These are phyloP conservation scores for Ogataea nonfermentans DNA, from an alignment of 805 yeast species.

Conservation along the genomic window DNA sequence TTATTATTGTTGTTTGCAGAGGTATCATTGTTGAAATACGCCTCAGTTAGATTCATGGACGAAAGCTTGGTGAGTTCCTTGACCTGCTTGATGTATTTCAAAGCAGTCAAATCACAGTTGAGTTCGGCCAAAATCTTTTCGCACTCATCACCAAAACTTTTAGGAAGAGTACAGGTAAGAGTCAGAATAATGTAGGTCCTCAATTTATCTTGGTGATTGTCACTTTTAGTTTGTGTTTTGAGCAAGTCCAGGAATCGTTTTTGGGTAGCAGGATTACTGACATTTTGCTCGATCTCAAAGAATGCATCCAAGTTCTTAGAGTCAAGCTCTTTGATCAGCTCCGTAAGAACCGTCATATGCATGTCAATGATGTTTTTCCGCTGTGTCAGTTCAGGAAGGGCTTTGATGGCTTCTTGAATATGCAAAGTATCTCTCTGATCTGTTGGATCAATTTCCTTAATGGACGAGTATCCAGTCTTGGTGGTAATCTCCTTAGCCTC, in stretches of 20 bases:
- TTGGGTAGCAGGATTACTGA: constrained; percentile 57
- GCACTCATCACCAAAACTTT: constrained; percentile 51
- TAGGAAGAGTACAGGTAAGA: constrained; percentile 50
- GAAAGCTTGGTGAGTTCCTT: constrained; percentile 69
- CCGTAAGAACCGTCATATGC: constrained; percentile 94
- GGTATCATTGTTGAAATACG: constrained; percentile 29
- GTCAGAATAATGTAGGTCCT: constrained; percentile 84
- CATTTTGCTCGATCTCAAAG: constrained; percentile 90
- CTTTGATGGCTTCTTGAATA: constrained; percentile 84
- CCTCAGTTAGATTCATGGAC: constrained; percentile 36
- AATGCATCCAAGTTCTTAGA: constrained; percentile 85
- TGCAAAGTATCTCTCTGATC: constrained; percentile 56
- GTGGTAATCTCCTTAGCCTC: constrained; percentile 86
- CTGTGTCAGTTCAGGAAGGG: constrained; percentile 87
- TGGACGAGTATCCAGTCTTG: constrained; percentile 66
- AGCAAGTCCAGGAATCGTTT: constrained; percentile 60
- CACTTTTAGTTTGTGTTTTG: constrained; percentile 52
- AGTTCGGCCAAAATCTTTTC: constrained; percentile 56
- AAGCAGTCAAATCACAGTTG: constrained; percentile 61
- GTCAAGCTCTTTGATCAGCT: constrained; percentile 77
- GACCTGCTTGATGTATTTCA: constrained; percentile 72
- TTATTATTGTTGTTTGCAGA: constrained; percentile 33
- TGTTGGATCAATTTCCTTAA: constrained; percentile 72
- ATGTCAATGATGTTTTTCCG: constrained; percentile 86
- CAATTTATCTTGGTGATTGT: constrained; percentile 66